A percentile compares a stretch with the other conserved stretches of the same genome.
Conservation (phyloP, 768 basidiomycete genomes). For the Russula lepida region DNA sequence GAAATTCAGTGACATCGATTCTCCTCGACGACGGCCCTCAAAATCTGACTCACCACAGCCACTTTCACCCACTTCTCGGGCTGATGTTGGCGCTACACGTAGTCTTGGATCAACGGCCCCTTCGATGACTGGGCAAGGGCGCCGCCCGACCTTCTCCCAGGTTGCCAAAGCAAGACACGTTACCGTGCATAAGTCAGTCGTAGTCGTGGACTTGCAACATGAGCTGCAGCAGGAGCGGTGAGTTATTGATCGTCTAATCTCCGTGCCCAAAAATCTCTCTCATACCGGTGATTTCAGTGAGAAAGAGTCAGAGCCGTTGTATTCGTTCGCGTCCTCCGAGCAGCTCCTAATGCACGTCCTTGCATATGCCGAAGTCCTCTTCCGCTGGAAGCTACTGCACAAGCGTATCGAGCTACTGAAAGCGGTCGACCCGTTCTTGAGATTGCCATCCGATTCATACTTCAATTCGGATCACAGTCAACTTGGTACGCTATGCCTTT, state of each 20-base stretch:
- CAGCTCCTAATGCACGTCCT: constrained; percentile 49
- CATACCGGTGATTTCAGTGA: neutral
- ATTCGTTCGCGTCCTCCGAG: constrained; percentile 24
- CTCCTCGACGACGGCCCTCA: neutral
- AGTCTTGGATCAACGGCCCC: constrained; percentile 3
- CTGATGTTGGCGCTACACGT: constrained; percentile 31
- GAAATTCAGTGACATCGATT: constrained; percentile 7
- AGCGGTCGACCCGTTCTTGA: constrained; percentile 34
- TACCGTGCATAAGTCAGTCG: constrained; percentile 33
- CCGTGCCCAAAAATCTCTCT: neutral
- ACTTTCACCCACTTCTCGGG: constrained; percentile 26
- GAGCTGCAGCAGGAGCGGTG: constrained; percentile 18
- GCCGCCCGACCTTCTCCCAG: constrained; percentile 37
- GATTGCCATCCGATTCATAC: neutral
- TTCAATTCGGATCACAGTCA: constrained; percentile 21
- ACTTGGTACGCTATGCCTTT: constrained; percentile 16
- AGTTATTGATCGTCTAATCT: neutral
- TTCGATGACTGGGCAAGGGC: constrained; percentile 17
- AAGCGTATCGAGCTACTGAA: constrained; percentile 72
- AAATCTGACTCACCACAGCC: constrained; percentile 10
- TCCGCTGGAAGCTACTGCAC: constrained; percentile 60
- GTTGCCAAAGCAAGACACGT: constrained; percentile 28
- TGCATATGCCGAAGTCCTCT: constrained; percentile 67
- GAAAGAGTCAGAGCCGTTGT: neutral
- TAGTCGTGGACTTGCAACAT: constrained; percentile 26